Evolutionary conservation across 164 flowering plant genomes (phyloP).

Genomic region (Echeveria elegans): DNA sequence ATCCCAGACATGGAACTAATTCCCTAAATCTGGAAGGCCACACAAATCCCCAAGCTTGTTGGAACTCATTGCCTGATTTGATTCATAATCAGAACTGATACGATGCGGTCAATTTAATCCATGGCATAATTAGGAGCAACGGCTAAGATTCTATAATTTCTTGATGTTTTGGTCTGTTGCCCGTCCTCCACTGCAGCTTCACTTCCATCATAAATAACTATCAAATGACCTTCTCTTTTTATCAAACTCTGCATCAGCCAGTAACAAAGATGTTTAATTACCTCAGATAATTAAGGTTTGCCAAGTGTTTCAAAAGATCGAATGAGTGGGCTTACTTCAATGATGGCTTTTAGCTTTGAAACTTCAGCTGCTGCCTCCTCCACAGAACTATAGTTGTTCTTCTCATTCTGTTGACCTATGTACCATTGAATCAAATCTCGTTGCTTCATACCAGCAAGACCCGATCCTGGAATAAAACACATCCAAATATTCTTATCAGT

Average conservation of each 20-base stretch:
- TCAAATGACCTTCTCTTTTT: constrained; percentile 75
- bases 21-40: background rate
- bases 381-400: constrained; percentile 44
- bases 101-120: constrained; percentile 30
- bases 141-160: constrained; percentile 43
- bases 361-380: constrained; percentile 64
- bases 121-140: constrained; percentile 18
- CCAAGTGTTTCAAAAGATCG: too few relatives aligned
- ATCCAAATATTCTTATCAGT: too few relatives aligned
- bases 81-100: background rate
- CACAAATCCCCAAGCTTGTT: background rate
- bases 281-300: too few relatives aligned
- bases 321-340: constrained; percentile 22
- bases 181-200: too few relatives aligned
- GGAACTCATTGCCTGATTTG: background rate
- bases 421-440: constrained; percentile 81
- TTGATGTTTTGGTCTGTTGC: too few relatives aligned
- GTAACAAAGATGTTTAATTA: too few relatives aligned
- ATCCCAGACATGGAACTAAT: too few relatives aligned
- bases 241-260: constrained; percentile 59
- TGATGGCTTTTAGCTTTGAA: constrained; percentile 58
- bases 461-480: constrained; percentile 73
- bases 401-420: constrained; percentile 61
- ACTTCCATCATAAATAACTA: constrained; percentile 81
- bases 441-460: constrained; percentile 89